Percentiles rank a stretch among this genome's conserved stretches.
These are phyloP conservation scores for Rhodotorula babjevae DNA, from an alignment of 768 basidiomycete genomes.

Conservation along the genomic window DNA sequence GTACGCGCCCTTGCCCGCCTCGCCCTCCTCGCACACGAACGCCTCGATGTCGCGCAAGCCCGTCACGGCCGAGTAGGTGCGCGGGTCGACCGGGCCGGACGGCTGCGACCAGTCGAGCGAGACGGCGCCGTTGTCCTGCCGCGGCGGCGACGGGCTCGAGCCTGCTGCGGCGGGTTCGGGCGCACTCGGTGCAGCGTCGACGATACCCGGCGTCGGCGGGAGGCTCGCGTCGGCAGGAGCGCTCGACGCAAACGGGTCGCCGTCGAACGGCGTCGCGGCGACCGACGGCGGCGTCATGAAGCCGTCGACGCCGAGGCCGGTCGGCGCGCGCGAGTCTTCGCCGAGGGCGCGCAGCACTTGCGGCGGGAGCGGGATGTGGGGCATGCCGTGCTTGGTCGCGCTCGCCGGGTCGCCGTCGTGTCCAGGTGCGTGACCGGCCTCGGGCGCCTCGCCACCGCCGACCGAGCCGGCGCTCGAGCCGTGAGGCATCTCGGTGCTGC, in stretches of 20 bases:
- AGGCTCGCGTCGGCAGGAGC: background rate
- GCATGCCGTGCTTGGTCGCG: background rate
- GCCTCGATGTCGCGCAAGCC: slow-evolving; percentile 75
- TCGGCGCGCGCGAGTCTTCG: background rate
- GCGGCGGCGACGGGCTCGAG: slow-evolving; percentile 6
- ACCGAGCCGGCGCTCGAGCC: no score
- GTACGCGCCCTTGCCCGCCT: slow-evolving; percentile 86
- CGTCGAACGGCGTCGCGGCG: slow-evolving; percentile 8
- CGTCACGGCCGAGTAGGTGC: slow-evolving; percentile 47
- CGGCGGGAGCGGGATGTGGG: slow-evolving; percentile 16
- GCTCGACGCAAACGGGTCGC: slow-evolving; percentile 17
- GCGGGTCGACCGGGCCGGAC: slow-evolving; percentile 45
- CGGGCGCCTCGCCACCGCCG: background rate
- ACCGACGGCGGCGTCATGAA: slow-evolving; percentile 3
- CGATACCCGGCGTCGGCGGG: slow-evolving; percentile 4
- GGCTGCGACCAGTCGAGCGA: slow-evolving; percentile 44
- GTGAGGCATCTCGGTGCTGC: background rate
- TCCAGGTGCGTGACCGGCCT: background rate
- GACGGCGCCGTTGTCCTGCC: background rate
- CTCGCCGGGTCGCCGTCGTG: background rate
- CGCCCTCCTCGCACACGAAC: slow-evolving; percentile 74
- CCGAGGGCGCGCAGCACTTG: slow-evolving; percentile 13
- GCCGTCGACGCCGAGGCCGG: background rate
- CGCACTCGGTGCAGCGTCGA: background rate
- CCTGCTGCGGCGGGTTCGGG: background rate